Evolutionary conservation across 1,284 basidiomycete species (phyloP).

Genomic region (Malassezia globosa): DNA sequence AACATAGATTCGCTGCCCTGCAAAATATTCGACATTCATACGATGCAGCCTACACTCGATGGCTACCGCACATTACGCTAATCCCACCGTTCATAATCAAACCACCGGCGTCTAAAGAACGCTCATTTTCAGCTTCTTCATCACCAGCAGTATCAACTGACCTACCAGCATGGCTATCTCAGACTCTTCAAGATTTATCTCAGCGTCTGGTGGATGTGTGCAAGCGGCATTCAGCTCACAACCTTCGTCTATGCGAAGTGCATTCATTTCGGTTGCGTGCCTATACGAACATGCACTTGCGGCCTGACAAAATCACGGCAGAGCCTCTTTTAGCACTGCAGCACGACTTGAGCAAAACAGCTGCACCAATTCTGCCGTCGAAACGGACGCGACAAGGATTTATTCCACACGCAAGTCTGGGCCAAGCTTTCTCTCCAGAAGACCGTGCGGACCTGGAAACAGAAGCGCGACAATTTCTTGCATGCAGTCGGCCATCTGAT

Average conservation of each 20-base stretch:
- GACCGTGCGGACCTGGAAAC: neutral
- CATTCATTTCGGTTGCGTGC: constrained; percentile 3
- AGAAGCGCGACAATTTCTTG: constrained; percentile 4
- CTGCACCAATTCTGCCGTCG: neutral
- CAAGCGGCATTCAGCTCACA: neutral
- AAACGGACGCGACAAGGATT: neutral
- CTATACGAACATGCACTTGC: constrained; percentile 14
- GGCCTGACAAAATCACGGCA: neutral
- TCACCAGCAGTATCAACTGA: neutral
- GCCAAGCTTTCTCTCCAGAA: constrained; percentile 4
- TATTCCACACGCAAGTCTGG: constrained; percentile 13
- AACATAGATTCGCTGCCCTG: constrained; percentile 2
- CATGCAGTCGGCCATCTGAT: too few species aligned
- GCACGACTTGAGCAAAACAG: neutral
- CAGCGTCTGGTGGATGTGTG: neutral
- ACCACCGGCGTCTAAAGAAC: neutral
- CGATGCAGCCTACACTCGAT: constrained; percentile 14
- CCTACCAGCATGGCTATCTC: neutral
- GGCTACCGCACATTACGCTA: constrained; percentile 16
- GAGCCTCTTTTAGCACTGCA: constrained; percentile 9
- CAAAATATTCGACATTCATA: constrained; percentile 8
- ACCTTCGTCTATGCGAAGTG: constrained; percentile 1
- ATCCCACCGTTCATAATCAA: constrained; percentile 8
- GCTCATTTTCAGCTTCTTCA: neutral
- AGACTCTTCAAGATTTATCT: neutral